Evolutionary conservation across 2,329 filamentous ascomycete species (phyloP), one percentile per base, ranked within the genome.

Genomic region (Fusarium cyanostomum): DNA sequence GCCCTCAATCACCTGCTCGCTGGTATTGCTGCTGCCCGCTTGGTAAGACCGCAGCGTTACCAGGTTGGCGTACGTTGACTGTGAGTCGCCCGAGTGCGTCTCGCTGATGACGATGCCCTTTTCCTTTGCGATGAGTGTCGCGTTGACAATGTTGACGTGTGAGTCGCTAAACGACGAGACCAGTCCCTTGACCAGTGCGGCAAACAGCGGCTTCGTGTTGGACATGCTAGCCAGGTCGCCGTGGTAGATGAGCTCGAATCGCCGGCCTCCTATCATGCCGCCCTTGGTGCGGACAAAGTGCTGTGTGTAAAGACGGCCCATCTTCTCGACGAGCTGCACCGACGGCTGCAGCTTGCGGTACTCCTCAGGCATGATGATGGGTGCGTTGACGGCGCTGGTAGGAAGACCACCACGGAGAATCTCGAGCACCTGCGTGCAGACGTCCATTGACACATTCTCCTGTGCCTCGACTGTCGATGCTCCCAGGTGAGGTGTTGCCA

Each of bases 91-190:
- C 3, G 83, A 85, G 60, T 88, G 88, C 33, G 87, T 87, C 77
- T 94, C 92, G 71, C 89, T 91, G 71, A 95, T 88, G 39, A 89
- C 83, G 61, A 95, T 90, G 3, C 91, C 91, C 66, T 90, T 90
- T 68, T 93, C 89, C 63, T 87, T 89, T 16, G 91, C 91, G 12
- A 94, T 85, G 24, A 93, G 80, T 38, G 87, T 84, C 0, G 91
- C 91, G 70, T 95, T 94, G 67, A 95, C 91, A 58, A 95, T 92
- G 77, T 94, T 94, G 68, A 94, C 88, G 33, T 89, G 87, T 0
- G 83, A 80, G 54, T 88, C 86, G 53, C 86, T 89, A 65, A 94
- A 90, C 2, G 87, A 86, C 1, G 84, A 83, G 7, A 91, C 83
- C 0, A 95, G 82, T 0, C 92, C 92, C 73, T 93, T 94, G 64